Evolutionary conservation across 1,139 yeast genomes (phyloP), one percentile per base, ranked within the genome.

Genomic region (Sugiyamaella xylanicola): DNA sequence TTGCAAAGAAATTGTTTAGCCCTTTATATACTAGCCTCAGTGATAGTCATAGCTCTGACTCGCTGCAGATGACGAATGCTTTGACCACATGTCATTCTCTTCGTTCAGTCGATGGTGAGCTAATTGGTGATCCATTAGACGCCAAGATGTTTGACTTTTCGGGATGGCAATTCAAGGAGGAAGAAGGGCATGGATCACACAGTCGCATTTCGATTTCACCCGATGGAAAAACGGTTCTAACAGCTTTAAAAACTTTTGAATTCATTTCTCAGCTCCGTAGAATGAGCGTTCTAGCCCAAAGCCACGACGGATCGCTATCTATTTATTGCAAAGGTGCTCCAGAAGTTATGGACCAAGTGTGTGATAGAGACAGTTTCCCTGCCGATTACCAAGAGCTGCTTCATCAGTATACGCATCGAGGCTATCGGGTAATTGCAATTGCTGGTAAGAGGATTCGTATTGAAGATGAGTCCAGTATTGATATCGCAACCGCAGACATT

Each of bases 281-380:
- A 65, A 93, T 93, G 97, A 86, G 95, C 55, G 97, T 91, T 0
- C 71, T 91, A 56, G 83, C 84, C 17, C 78, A 78, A 53, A 72
- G 77, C 7, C 69, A 68, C 40, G 66, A 68, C 54, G 74, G 56
- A 16, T 49, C 42, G 22, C 40, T 69, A 53, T 73, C 72, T 59
- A 82, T 88, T 0, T 86, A 82, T 68, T 87, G 95, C 13, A 93
- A 93, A 68, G 99, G 99, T 51, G 99, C 99, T 0, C 99, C 99
- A 0, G 99, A 93, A 70, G 89, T 92, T n/a, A 88, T 93, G 80
- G 76, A 79, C 37, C 87, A 84, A 27, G 83, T 93, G 41, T 93
- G 99, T 72, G 74, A 75, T 16, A 81, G 84, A 1, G 82, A 80
- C 19, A 75, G 92, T 0, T 72, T 95, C 45, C 99, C 99, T 0